These are phyloP conservation scores for Euphrasia confusa DNA, from an alignment of 257 asterid species.

Conservation along the genomic window DNA sequence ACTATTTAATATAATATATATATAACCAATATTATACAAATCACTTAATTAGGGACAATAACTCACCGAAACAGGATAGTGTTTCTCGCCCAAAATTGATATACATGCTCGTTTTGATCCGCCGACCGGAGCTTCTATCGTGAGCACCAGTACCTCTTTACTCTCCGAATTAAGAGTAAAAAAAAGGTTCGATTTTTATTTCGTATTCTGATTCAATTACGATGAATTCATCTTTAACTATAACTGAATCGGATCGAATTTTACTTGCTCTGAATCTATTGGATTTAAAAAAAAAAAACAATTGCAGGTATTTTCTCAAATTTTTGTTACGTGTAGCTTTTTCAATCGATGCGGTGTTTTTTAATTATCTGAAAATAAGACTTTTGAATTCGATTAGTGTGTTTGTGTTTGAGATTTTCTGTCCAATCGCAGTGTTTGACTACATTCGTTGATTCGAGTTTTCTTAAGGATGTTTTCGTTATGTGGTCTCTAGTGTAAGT, in stretches of 20 bases:
- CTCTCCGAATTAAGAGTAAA: conserved; percentile 19
- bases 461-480: conserved; percentile 3
- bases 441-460: neutral
- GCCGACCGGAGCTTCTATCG: conserved; percentile 36
- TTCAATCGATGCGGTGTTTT: conserved; percentile 24
- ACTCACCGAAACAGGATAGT: too few relatives aligned
- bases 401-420: conserved; percentile 11
- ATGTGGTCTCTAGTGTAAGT: neutral
- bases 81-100: too few relatives aligned
- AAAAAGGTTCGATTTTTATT: conserved; percentile 3
- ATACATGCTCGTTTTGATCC: conserved; percentile 31
- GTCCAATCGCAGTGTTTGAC: conserved; percentile 25
- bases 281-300: conserved; percentile 13
- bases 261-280: conserved; percentile 15
- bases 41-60: too few relatives aligned
- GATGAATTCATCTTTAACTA: conserved; percentile 27
- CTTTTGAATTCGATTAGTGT: conserved; percentile 14
- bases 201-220: conserved; percentile 20
- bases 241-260: conserved; percentile 35
- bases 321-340: conserved; percentile 30
- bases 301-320: conserved; percentile 36
- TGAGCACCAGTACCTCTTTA: conserved; percentile 24
- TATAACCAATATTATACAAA: too few relatives aligned
- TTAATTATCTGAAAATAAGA: conserved; percentile 17
- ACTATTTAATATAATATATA: too few relatives aligned